phyloP scores from a whole-genome alignment of 2,329 filamentous ascomycete species.

The Aspergillus hortae region DNA sequence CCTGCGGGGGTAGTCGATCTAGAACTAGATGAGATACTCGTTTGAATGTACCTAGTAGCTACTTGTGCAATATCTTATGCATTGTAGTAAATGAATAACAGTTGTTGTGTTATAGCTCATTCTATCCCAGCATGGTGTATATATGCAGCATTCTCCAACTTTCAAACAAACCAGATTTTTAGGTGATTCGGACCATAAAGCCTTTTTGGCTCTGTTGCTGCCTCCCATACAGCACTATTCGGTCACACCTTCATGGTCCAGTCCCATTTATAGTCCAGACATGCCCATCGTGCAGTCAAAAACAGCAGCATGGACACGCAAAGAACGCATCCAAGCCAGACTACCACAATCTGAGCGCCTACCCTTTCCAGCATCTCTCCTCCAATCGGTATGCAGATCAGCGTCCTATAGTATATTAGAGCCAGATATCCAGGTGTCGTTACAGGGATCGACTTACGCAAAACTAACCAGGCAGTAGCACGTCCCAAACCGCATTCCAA shows the following conservation, averaged over 20 bases:
- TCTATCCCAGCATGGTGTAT: neutral
- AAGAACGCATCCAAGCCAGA: slow-evolving; percentile 44
- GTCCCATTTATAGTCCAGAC: slow-evolving; percentile 36
- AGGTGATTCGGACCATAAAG: neutral
- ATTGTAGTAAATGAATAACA: too few species aligned
- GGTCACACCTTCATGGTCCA: slow-evolving; percentile 36
- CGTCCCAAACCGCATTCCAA: slow-evolving; percentile 47
- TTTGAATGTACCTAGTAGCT: too few species aligned
- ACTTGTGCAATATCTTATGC: too few species aligned
- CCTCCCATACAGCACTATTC: neutral
- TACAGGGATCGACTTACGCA: slow-evolving; percentile 28
- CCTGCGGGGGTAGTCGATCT: neutral
- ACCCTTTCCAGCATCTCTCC: slow-evolving; percentile 49
- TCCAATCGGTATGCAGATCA: slow-evolving; percentile 48
- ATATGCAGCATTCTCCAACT: neutral
- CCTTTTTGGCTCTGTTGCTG: neutral
- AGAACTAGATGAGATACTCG: too few species aligned
- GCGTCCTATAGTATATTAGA: slow-evolving; percentile 22
- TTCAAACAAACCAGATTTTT: neutral
- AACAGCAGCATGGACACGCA: slow-evolving; percentile 35
- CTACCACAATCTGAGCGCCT: slow-evolving; percentile 44
- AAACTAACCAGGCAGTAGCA: slow-evolving; percentile 49
- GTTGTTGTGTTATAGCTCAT: too few species aligned
- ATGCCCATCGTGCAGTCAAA: slow-evolving; percentile 36
- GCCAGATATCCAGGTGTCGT: neutral